Evolutionary conservation across 2,329 filamentous ascomycete species (phyloP).

Genomic region (Phialophora tarda): DNA sequence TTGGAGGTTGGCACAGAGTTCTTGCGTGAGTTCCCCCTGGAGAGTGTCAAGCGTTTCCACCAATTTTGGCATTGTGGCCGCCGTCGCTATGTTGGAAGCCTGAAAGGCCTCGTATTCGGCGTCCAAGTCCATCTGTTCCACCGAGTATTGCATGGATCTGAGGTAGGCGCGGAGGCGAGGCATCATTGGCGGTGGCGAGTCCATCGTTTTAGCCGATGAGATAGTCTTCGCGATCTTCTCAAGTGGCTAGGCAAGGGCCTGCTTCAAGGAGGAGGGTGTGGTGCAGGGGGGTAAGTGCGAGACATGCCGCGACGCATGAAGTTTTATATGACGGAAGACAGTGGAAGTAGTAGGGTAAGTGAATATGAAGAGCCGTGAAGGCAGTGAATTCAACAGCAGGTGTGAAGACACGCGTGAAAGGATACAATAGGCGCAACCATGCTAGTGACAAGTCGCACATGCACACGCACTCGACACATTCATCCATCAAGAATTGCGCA

Average conservation of each 20-base stretch:
- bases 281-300: neutral
- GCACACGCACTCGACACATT: neutral
- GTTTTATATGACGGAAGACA: neutral
- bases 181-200: neutral
- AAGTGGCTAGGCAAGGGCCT: no score
- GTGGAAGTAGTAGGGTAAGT: neutral
- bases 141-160: neutral
- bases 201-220: neutral
- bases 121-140: neutral
- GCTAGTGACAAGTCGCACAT: neutral
- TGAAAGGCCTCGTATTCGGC: neutral
- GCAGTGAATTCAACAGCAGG: neutral
- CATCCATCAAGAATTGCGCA: neutral
- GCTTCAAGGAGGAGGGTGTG: neutral
- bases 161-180: neutral
- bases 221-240: neutral
- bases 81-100: neutral
- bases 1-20: neutral
- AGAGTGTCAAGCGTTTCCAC: neutral
- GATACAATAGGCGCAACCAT: neutral
- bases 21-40: neutral
- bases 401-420: neutral
- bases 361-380: neutral
- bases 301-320: neutral
- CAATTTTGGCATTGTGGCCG: conserved; percentile 2